These are phyloP conservation scores for Lodderomyces jiufengensis DNA, from an alignment of 1,139 yeast species.

Conservation along the genomic window DNA sequence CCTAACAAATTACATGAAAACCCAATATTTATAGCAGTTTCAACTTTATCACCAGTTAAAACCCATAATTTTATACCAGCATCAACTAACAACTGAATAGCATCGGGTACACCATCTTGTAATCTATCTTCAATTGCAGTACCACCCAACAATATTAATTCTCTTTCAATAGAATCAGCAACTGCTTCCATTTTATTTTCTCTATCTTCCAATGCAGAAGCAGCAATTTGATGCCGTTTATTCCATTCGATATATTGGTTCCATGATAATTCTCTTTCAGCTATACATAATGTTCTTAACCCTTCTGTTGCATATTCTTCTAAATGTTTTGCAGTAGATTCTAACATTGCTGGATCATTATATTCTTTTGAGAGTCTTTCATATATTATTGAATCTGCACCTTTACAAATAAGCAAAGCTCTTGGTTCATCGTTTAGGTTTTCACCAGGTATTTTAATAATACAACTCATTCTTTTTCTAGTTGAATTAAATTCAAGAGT, in stretches of 20 bases:
- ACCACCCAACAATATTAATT: constrained; percentile 44
- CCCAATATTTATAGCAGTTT: constrained; percentile 51
- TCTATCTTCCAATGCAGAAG: constrained; percentile 40
- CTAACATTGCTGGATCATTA: constrained; percentile 30
- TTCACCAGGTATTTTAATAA: constrained; percentile 56
- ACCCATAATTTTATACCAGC: constrained; percentile 54
- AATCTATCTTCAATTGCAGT: constrained; percentile 51
- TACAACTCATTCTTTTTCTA: constrained; percentile 82
- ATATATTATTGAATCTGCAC: constrained; percentile 48
- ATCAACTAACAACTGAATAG: constrained; percentile 39
- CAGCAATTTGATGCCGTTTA: constrained; percentile 37
- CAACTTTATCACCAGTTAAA: constrained; percentile 50
- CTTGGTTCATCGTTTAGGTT: constrained; percentile 31
- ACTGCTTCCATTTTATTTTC: constrained; percentile 46
- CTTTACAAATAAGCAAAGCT: constrained; percentile 45
- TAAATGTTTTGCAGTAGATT: constrained; percentile 37
- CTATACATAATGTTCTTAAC: constrained; percentile 46
- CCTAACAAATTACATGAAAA: constrained; percentile 50
- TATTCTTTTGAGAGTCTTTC: constrained; percentile 33
- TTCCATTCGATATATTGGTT: constrained; percentile 42
- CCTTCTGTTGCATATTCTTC: constrained; percentile 49
- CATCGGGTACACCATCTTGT: constrained; percentile 51
- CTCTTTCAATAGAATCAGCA: constrained; percentile 46
- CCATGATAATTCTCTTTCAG: constrained; percentile 44
- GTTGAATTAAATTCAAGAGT: constrained; percentile 53